Evolutionary conservation across 257 asterid species (phyloP), one percentile per base, ranked within the genome.

Genomic region (Primulina huaijiensis): DNA sequence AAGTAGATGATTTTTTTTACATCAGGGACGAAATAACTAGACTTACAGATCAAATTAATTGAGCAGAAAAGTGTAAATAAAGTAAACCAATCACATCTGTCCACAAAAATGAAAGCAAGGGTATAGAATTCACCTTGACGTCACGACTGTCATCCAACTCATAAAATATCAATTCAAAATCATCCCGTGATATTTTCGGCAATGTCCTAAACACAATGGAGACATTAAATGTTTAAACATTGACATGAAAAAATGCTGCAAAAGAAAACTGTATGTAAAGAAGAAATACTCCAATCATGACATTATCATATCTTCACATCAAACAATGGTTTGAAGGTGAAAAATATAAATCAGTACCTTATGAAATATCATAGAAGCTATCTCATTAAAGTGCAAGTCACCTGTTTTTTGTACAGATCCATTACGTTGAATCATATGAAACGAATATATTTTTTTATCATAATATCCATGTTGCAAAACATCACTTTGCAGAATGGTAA

Each of bases 121-220:
- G 72, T 40, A 73, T 55, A 78, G 68, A 76, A 70, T 58, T 35
- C 78, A 94, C 99, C 97, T 83, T 82, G 83, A 94, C 81, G 62
- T 94, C 99, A 72, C 75, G 90, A 67, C 84, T 89, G 80, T 91
- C 99, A 80, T 94, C 99, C 89, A 94, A 81, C 84, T 88, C 99
- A 31, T 79, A 74, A 70, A 94, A 94, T 74, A 94, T 94, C 80
- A 80, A 74, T 68, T 89, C 97, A 82, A 86, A 94, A 86, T 94
- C 99, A 60, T 88, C 99, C 67, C 82, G 81, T 53, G 99, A 94
- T 82, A 88, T 91, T 60, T 88, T 87, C 65, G 99, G 99, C 85
- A 94, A 76, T 57, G 99, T 82, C 90, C 99, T 94, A 60, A 29
- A 65, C 52, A 65, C 43, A 69, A 73, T 59, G 62, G 14, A 70